phyloP scores from a whole-genome alignment of 1,284 basidiomycete genomes.

The Ceratobasidium sp. region DNA sequence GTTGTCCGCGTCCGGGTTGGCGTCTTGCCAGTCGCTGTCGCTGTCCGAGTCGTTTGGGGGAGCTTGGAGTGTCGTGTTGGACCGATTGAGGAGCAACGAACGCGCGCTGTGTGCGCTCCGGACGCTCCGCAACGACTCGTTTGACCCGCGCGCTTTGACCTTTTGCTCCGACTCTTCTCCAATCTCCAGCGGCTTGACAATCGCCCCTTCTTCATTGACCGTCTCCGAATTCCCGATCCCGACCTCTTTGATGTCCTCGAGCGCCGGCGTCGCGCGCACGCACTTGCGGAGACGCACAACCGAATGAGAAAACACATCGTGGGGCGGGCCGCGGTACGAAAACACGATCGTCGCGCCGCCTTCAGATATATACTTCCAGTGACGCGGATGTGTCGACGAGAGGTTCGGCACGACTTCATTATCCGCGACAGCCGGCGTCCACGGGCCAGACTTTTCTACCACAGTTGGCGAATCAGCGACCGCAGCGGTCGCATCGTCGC shows the following conservation, averaged over 20 bases:
- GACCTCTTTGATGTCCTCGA: conserved; percentile 46
- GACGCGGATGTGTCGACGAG: conserved; percentile 51
- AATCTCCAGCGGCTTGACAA: conserved; percentile 44
- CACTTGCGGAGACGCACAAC: conserved; percentile 82
- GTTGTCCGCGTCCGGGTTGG: conserved; percentile 43
- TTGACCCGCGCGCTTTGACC: conserved; percentile 3
- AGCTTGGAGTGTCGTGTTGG: conserved; percentile 37
- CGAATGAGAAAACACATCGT: conserved; percentile 68
- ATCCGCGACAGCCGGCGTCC: neutral
- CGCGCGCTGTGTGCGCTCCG: conserved; percentile 12
- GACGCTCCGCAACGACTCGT: conserved; percentile 29
- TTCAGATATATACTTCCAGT: conserved; percentile 90
- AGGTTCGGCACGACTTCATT: conserved; percentile 15
- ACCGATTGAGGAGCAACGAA: neutral
- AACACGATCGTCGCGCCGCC: conserved; percentile 92
- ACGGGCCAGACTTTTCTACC: neutral
- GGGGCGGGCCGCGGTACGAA: conserved; percentile 73
- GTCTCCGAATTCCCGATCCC: conserved; percentile 20
- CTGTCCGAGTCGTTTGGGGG: conserved; percentile 41
- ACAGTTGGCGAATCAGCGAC: neutral
- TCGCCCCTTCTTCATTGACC: conserved; percentile 27
- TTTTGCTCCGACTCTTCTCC: conserved; percentile 29
- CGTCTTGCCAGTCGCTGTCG: conserved; percentile 19
- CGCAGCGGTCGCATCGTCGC: neutral
- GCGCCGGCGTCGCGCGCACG: conserved; percentile 42